Conservation (phyloP, 1,284 basidiomycete species). For the Boletus calvinii region DNA sequence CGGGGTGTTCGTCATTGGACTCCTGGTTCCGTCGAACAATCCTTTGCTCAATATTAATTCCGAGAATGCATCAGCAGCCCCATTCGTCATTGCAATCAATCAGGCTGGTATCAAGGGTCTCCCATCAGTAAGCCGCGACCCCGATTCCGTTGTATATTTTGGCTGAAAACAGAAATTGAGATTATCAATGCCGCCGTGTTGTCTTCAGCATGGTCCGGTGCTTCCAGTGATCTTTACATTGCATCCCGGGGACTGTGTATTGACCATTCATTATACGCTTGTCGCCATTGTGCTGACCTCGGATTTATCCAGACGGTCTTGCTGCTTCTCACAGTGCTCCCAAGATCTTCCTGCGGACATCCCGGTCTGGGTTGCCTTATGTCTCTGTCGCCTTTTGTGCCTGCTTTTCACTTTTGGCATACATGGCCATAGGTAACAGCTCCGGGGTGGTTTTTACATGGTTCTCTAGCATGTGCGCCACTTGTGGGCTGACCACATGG, state of each 20-base stretch:
- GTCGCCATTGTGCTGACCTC: not conserved
- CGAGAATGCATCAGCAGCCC: conserved; percentile 39
- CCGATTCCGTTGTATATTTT: not conserved
- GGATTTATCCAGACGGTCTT: conserved; percentile 44
- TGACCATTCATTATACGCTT: not conserved
- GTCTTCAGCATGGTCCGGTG: conserved; percentile 57
- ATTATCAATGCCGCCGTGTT: conserved; percentile 47
- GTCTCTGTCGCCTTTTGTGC: conserved; percentile 50
- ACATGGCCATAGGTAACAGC: conserved; percentile 43
- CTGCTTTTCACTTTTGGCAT: conserved; percentile 54
- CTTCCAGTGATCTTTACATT: conserved; percentile 19
- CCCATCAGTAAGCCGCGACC: conserved; percentile 37
- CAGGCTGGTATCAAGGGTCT: conserved; percentile 49
- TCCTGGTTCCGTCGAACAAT: conserved; percentile 48
- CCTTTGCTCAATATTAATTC: conserved; percentile 35
- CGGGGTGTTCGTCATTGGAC: conserved; percentile 45
- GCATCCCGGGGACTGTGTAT: conserved; percentile 16
- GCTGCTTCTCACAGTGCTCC: conserved; percentile 59
- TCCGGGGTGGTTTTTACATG: conserved; percentile 55
- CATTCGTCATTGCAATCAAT: conserved; percentile 51
- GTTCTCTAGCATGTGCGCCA: conserved; percentile 48
- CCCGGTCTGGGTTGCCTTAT: conserved; percentile 57
- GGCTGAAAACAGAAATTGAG: too few species aligned
- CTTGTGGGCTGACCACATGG: conserved; percentile 58
- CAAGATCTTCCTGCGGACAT: conserved; percentile 50